phyloP scores from a whole-genome alignment of 495 filamentous ascomycete genomes.

The Tuber borchii region DNA sequence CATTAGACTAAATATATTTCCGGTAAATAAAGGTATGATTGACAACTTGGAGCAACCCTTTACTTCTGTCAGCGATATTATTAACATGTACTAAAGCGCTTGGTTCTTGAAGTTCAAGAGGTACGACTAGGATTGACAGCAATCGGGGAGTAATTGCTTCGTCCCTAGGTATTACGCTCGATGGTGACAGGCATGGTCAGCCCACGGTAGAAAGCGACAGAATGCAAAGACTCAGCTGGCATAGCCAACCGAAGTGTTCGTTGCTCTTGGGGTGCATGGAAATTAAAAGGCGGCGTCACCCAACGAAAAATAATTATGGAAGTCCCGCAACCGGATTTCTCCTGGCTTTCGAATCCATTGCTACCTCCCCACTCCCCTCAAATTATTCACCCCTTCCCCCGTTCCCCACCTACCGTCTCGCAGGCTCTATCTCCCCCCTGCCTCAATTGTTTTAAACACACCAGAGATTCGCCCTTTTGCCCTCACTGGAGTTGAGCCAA shows the following conservation, averaged over 20 bases:
- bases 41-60: constrained; percentile 95
- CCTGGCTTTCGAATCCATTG: too few species aligned
- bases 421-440: too few species aligned
- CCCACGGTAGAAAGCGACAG: constrained; percentile 97
- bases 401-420: too few species aligned
- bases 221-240: constrained; percentile 95
- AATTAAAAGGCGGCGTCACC: too few species aligned
- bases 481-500: neutral
- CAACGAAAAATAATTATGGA: too few species aligned
- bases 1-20: constrained; percentile 97
- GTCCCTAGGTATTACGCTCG: constrained; percentile 84
- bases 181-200: constrained; percentile 99
- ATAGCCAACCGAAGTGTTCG: too few species aligned
- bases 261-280: too few species aligned
- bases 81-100: constrained; percentile 94
- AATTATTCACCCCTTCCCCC: too few species aligned
- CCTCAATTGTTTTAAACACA: too few species aligned
- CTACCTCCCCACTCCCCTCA: too few species aligned
- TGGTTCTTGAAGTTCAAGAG: constrained; percentile 97
- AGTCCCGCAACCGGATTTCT: too few species aligned
- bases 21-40: constrained; percentile 97
- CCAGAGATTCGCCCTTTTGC: too few species aligned
- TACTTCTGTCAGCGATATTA: constrained; percentile 83
- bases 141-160: constrained; percentile 97
- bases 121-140: constrained; percentile 96